A percentile compares a stretch with the other conserved stretches of the same genome.
phyloP scores from a whole-genome alignment of 139 green algal genomes.

The Micromonas pusilla region DNA sequence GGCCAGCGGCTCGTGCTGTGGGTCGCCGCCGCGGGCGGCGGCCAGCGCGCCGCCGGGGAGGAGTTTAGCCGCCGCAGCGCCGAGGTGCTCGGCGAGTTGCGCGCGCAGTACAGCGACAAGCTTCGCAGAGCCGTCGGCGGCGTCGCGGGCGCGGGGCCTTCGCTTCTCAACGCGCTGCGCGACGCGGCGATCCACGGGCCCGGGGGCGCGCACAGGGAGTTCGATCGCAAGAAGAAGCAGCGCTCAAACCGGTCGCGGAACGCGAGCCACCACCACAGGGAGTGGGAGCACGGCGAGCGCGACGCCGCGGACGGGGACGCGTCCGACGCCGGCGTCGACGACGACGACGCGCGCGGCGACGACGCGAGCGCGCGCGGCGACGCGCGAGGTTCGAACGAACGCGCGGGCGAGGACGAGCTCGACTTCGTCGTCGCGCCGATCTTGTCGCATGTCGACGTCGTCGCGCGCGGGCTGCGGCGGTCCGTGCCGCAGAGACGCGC shows the following conservation, averaged over 20 bases:
- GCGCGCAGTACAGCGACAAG: conserved; percentile 12
- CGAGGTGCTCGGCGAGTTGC: conserved; percentile 7
- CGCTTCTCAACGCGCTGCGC: neutral
- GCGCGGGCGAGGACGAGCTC: neutral
- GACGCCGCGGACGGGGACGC: neutral
- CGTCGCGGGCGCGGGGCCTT: neutral
- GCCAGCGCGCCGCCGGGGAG: neutral
- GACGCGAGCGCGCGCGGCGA: no score
- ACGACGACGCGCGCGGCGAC: no score
- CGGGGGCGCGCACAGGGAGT: neutral
- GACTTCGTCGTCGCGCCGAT: neutral
- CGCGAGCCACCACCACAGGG: neutral
- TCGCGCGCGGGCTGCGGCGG: neutral
- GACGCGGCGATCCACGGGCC: neutral
- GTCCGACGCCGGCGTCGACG: neutral
- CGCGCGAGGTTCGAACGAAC: no score
- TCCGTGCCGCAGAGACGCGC: neutral
- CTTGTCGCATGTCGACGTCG: neutral
- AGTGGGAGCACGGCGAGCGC: neutral
- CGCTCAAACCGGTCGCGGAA: neutral
- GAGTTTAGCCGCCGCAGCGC: conserved; percentile 3
- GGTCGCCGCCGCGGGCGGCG: neutral
- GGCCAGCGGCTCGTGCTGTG: neutral
- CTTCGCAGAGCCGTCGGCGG: conserved; percentile 4
- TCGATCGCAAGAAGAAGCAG: neutral